Base-by-base conservation (phyloP, 2,329 filamentous ascomycete species). In the Botrytis pseudocinerea region DNA sequence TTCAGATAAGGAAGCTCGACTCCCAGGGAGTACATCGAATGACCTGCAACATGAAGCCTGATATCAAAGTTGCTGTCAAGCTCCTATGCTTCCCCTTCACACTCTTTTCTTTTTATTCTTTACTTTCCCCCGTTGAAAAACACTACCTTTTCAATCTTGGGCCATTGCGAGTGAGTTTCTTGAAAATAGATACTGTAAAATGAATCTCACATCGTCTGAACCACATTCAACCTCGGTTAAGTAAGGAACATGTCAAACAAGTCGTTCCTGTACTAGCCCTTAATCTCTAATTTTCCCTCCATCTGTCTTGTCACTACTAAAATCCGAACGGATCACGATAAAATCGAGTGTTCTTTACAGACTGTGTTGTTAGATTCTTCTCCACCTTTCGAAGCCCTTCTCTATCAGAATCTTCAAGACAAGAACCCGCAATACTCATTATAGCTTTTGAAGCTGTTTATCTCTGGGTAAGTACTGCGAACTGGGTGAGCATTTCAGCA, bases 321-420 rank as follows among this genome's bases (percentile, higher is more conserved):
- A 9, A 38, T 59, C 18, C 59, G 70, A 12, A 14, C 61, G 1
- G 44, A 7, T 32, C 42, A 48, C 18, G 65, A 57, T 10, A 32
- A n/a, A 7, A 66, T 75, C 18, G 16, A 61, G 25, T 74, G 51
- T 35, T 59, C 44, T 9, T 35, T 74, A 5, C 42, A 69, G 28
- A 61, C 69, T 14, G 62, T 63, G 6, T 22, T 62, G 16, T 61
- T 73, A 7, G 44, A 70, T 32, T 54, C 57, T 20, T 59, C 42
- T 4, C 69, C 40, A 40, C 25, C n/a, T 12, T 73, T 73, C 18
- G 73, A 73, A 48, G 71, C 74, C 16, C 69, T 38, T 16, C 32
- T 2, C 10, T 4, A 2, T 16, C 22, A 40, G 22, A 16, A 1
- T 25, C 4, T 38, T 12, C 12, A 38, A 38, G 10, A 40, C 2